Conservation (phyloP, 345 rosid genomes). For the Trapa bicornis region DNA sequence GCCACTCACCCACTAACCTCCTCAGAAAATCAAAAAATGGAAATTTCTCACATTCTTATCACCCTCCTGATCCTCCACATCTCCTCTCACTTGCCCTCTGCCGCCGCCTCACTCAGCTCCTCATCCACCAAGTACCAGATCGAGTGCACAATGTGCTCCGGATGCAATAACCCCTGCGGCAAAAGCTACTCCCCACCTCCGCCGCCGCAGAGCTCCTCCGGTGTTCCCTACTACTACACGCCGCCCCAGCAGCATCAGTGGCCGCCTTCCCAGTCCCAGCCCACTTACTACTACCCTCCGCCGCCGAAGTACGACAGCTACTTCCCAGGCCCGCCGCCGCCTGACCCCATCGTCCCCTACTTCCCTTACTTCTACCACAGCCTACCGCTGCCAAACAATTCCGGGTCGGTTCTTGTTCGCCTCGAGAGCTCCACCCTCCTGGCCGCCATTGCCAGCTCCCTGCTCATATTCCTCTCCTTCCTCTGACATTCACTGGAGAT, state of each 20-base stretch:
- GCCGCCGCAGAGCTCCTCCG: conserved; percentile 37
- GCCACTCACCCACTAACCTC: neutral
- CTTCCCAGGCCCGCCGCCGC: conserved; percentile 66
- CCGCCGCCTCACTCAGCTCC: conserved; percentile 9
- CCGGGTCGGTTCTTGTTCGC: neutral
- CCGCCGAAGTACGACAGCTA: conserved; percentile 36
- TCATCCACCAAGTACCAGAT: conserved; percentile 35
- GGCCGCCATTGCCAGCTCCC: neutral
- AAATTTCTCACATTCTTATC: neutral
- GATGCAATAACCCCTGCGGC: conserved; percentile 61
- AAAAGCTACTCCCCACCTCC: conserved; percentile 31
- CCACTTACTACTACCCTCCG: conserved; percentile 8
- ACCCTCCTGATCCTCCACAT: conserved; percentile 8
- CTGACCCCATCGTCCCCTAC: conserved; percentile 97
- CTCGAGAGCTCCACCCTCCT: neutral
- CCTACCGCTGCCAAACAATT: conserved; percentile 37
- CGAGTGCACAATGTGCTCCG: conserved; percentile 83
- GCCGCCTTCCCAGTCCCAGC: conserved; percentile 30
- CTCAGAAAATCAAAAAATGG: neutral
- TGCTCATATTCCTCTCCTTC: neutral
- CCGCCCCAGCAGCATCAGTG: conserved; percentile 42
- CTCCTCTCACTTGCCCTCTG: conserved; percentile 10
- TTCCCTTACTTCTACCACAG: conserved; percentile 71
- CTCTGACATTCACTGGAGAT: too few relatives aligned
- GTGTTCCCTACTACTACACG: conserved; percentile 41